Base-by-base conservation (phyloP, 2,329 filamentous ascomycete species). In the Fusarium haematococcum region DNA sequence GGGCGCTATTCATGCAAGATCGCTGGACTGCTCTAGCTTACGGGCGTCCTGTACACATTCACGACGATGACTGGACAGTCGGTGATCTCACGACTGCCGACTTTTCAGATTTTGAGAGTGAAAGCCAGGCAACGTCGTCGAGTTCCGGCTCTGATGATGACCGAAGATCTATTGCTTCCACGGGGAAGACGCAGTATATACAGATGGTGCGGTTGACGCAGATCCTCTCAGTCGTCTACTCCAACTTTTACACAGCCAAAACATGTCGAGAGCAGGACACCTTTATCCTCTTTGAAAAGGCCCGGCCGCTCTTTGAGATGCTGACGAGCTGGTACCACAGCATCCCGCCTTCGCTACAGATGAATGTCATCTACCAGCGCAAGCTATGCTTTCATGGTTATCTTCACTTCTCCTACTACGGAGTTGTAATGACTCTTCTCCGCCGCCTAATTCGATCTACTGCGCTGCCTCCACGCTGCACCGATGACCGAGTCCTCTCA, bases 1-100 rank as follows among this genome's bases (percentile, higher is more conserved):
- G 90, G 90, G 89, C 86, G 11, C 80, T 91, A 2, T 91, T 85
- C 75, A 89, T 90, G 84, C 89, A 91, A 77, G 90, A 91, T 73
- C 89, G 87, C 75, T 91, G 88, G 89, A 80, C 79, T 18, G 78
- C 78, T 48, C 68, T 80, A 50, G 78, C 78, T 32, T 80, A 78
- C 45, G 78, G 78, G 6, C 77, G 78, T 25, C 78, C 78, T 43
- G 71, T 80, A 20, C 78, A 80, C 63, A 80, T 80, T 56, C 76
- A 80, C 72, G 78, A 80, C 10, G 78, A 80, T 32, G 78, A 80
- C 74, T 80, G 78, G 78, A 78, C 77, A 9, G 78, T 80, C 23
- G 62, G 72, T 25, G 75, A 78, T 52, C 75, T 80, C 23, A 75
- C 71, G 18, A 65, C 73, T 2, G 79, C 80, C 20, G 81, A 84